phyloP scores from a whole-genome alignment of 78 protist genomes.

The Neovahlkampfia damariscottae region DNA sequence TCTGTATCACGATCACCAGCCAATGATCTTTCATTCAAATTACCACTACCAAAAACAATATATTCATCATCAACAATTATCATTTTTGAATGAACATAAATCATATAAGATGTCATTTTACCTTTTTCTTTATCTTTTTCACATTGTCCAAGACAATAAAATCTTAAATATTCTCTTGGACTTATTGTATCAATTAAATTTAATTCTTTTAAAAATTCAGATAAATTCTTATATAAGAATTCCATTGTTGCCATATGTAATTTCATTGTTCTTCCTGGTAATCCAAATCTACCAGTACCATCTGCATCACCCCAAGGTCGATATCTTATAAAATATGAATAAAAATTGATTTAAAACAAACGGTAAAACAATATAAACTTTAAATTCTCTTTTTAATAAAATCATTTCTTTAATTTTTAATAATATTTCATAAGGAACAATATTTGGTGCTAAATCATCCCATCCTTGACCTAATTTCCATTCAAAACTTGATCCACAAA shows the following conservation, averaged over 20 bases:
- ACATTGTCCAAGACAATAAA: neutral
- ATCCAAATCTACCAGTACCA: too few relatives aligned
- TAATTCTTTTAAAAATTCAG: neutral
- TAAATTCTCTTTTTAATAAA: neutral
- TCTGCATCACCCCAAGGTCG: neutral
- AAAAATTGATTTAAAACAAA: neutral
- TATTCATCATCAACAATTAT: constrained; percentile 25
- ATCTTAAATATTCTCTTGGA: neutral
- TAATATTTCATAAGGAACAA: too few relatives aligned
- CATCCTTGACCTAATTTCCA: neutral
- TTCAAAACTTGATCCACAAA: neutral
- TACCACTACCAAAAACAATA: constrained; percentile 8
- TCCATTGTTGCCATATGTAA: neutral
- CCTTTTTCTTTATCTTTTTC: neutral
- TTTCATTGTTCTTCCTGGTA: too few relatives aligned
- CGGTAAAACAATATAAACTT: neutral
- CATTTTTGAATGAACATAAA: constrained; percentile 30
- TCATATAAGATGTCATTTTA: neutral
- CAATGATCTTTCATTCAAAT: constrained; percentile 25
- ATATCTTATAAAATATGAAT: neutral
- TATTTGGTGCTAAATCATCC: too few relatives aligned
- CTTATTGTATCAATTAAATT: neutral
- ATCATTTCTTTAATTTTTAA: neutral
- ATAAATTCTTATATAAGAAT: neutral
- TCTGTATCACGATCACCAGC: constrained; percentile 19